phyloP scores from a whole-genome alignment of 805 yeast species.

The Naumovozyma dairenensis region DNA sequence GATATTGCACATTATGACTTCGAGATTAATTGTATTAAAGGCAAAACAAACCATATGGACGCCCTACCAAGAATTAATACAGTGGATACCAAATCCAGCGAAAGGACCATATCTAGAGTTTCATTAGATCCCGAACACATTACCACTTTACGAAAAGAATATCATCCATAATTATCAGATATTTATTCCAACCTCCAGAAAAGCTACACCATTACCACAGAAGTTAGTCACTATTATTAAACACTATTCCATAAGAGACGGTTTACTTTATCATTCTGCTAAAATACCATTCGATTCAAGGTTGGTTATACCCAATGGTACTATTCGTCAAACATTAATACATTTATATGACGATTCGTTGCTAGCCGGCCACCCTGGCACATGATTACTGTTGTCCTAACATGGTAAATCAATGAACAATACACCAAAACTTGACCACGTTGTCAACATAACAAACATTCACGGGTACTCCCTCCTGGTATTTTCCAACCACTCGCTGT shows the following conservation, averaged over 20 bases:
- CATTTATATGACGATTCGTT: neutral
- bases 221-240: neutral
- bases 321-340: neutral
- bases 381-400: slow-evolving; percentile 1
- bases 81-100: no score
- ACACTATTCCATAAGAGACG: no score
- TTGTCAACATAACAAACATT: slow-evolving; percentile 1
- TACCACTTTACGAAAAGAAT: neutral
- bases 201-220: no score
- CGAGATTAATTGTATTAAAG: neutral
- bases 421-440: neutral
- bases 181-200: no score
- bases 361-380: slow-evolving; percentile 1
- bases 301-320: no score
- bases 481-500: neutral
- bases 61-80: neutral
- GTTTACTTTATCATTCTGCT: no score
- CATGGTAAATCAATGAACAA: neutral
- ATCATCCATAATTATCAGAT: neutral
- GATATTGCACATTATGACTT: slow-evolving; percentile 1
- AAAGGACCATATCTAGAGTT: neutral
- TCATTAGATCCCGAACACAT: neutral
- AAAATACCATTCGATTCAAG: no score
- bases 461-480: slow-evolving; percentile 1
- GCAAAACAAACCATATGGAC: neutral